Evolutionary conservation across 1,284 basidiomycete species (phyloP).

Genomic region (Somion occarium): DNA sequence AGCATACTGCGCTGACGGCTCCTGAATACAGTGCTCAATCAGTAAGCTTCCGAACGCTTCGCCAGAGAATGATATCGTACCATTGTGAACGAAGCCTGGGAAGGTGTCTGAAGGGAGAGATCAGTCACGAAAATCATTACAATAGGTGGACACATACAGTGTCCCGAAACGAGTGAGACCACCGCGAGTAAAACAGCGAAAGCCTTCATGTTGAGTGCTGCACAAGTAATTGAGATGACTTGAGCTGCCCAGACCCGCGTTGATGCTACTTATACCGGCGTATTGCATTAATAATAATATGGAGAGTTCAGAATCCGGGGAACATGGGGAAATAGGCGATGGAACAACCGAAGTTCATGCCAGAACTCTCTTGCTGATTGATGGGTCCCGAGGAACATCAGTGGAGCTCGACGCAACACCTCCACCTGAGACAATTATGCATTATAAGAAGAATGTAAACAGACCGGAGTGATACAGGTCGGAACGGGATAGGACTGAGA

Average conservation of each 20-base stretch:
- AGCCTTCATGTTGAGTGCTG: constrained; percentile 16
- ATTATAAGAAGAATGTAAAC: too few relatives aligned
- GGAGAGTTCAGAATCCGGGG: too few relatives aligned
- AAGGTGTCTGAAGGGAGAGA: constrained; percentile 18
- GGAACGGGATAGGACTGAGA: not conserved
- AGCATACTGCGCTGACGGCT: not conserved
- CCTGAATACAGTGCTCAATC: not conserved
- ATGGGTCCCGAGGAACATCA: not conserved
- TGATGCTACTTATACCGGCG: too few relatives aligned
- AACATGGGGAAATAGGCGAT: not conserved
- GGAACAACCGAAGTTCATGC: not conserved
- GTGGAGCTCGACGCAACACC: too few relatives aligned
- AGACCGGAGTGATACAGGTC: too few relatives aligned
- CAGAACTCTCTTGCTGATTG: not conserved
- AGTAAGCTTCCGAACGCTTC: too few relatives aligned
- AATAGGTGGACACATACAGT: constrained; percentile 14
- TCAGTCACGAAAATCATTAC: not conserved
- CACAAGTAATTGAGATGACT: too few relatives aligned
- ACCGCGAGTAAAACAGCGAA: constrained; percentile 17
- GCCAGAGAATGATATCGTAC: constrained; percentile 5
- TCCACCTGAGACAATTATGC: too few relatives aligned
- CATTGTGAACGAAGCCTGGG: constrained; percentile 21
- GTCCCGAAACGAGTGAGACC: constrained; percentile 18
- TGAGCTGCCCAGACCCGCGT: too few relatives aligned
- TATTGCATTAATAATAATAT: too few relatives aligned